Evolutionary conservation across 371 early-diverging fungal genomes (phyloP).

Genomic region (Gilbertella persicaria): DNA sequence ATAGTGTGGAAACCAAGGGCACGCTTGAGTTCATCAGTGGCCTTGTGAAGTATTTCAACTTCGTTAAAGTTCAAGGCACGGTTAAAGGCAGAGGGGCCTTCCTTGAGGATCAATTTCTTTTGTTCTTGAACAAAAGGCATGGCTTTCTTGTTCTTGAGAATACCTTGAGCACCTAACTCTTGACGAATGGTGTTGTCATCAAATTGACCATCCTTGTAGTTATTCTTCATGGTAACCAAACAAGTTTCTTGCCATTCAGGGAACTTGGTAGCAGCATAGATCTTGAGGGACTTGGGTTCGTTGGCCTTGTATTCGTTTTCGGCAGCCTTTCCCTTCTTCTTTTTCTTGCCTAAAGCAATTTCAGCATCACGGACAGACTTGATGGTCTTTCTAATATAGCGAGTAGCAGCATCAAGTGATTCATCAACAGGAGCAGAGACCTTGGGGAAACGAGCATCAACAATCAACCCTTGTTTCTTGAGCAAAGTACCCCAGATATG

Average conservation of each 20-base stretch:
- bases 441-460: conserved; percentile 77
- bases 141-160: conserved; percentile 90
- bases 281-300: conserved; percentile 70
- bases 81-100: conserved; percentile 78
- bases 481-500: conserved; percentile 83
- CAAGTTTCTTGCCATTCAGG: conserved; percentile 93
- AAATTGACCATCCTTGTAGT: conserved; percentile 68
- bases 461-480: conserved; percentile 72
- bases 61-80: conserved; percentile 84
- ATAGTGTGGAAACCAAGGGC: conserved; percentile 47
- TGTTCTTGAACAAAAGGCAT: conserved; percentile 91
- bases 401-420: conserved; percentile 70
- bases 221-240: conserved; percentile 67
- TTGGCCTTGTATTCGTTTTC: conserved; percentile 62
- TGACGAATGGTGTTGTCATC: conserved; percentile 75
- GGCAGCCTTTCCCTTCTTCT: conserved; percentile 69
- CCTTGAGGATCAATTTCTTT: conserved; percentile 69
- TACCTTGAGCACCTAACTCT: conserved; percentile 66
- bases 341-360: conserved; percentile 75
- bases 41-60: conserved; percentile 60
- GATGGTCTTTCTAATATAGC: conserved; percentile 80
- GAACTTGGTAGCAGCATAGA: conserved; percentile 81
- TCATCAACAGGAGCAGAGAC: conserved; percentile 61
- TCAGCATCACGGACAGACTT: conserved; percentile 85
- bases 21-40: conserved; percentile 54